Conservation (phyloP, 1,284 basidiomycete genomes). For the Sanghuangporus sanghuang region DNA sequence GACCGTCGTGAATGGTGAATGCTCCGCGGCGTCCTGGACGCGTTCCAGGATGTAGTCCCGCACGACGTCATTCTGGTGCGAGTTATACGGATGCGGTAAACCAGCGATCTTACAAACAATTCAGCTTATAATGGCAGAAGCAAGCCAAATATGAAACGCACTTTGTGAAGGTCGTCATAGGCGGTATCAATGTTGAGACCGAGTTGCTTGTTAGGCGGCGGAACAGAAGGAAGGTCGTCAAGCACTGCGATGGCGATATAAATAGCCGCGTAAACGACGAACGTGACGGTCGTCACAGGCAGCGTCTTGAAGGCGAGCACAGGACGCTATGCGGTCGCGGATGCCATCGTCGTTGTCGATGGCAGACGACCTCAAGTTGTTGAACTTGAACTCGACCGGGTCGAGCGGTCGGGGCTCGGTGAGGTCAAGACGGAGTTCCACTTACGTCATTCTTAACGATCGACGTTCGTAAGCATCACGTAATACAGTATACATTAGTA, state of each 20-base stretch:
- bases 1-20: slow-evolving; percentile 41
- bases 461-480: neutral
- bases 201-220: slow-evolving; percentile 35
- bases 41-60: slow-evolving; percentile 53
- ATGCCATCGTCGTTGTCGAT: slow-evolving; percentile 8
- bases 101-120: slow-evolving; percentile 46
- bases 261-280: slow-evolving; percentile 47
- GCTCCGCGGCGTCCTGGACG: slow-evolving; percentile 39
- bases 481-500: neutral
- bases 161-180: slow-evolving; percentile 55
- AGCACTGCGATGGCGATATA: slow-evolving; percentile 49
- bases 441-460: neutral
- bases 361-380: neutral
- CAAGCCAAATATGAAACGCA: slow-evolving; percentile 26
- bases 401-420: neutral
- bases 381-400: neutral
- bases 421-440: neutral
- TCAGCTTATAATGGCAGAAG: neutral
- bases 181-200: slow-evolving; percentile 55
- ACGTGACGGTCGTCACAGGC: slow-evolving; percentile 46
- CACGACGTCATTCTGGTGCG: slow-evolving; percentile 67
- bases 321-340: slow-evolving; percentile 18
- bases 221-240: slow-evolving; percentile 45
- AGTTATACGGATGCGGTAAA: slow-evolving; percentile 70
- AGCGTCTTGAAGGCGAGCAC: slow-evolving; percentile 33